Evolutionary conservation across 2,329 filamentous ascomycete species (phyloP), one percentile per base, ranked within the genome.

Genomic region (Aspergillus latus): DNA sequence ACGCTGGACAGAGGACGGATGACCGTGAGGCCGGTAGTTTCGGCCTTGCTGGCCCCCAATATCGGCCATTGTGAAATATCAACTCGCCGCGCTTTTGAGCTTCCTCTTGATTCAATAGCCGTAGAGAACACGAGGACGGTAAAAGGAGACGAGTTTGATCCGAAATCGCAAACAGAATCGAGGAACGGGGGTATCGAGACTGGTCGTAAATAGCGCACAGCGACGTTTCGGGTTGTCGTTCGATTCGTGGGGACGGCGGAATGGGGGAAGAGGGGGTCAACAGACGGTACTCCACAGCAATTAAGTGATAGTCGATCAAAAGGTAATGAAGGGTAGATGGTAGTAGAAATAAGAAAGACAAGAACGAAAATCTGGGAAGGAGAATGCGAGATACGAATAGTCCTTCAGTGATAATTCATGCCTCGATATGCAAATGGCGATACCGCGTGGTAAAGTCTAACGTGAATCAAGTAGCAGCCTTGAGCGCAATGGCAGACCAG

Each of bases 1-100:
- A 77, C 94, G 88, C 76, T 94, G 90, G 68, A 75, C 75, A 59
- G 80, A 77, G 40, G 81, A 77, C 51, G 81, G 73, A 69, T 80
- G 78, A 59, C 79, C 81, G 71, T 84, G 80, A 60, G 79, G 73
- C 71, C 82, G 77, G 74, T 84, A 81, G 68, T 82, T 80, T 72
- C 84, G 80, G 66, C 83, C 82, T 72, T 84, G 82, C 69, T 86
- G 84, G 64, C 81, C 74, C 70, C 82, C 77, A 75, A 87, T 83
- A 72, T 88, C 84, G 71, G 86, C 84, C 86, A 86, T 86, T 68
- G 46, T 56, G 47, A 53, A 43, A 49, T 52, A 40, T 54, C 44
- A 45, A 56, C 52, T 54, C 49, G 48, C 46, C 54, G 29, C 32
- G 49, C 28, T 56, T 57, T 37, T 40, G 34, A 37, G 36, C 28